These are phyloP conservation scores for Lathyrus tuberosus DNA, from an alignment of 306 rosid species.

Conservation along the genomic window DNA sequence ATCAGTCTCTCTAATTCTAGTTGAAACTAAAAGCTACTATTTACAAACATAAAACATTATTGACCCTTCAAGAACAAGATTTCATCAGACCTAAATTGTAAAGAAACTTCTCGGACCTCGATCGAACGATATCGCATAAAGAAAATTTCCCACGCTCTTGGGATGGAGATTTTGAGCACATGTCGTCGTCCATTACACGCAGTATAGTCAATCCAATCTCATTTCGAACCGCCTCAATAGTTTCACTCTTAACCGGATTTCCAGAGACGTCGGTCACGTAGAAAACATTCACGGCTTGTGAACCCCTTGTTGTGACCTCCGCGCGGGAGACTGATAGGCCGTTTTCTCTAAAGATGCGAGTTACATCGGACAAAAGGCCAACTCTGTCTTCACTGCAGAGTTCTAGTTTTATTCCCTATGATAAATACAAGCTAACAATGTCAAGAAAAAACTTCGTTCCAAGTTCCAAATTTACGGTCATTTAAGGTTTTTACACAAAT, in stretches of 20 bases:
- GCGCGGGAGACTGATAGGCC: constrained; percentile 91
- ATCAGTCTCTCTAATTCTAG: constrained; percentile 39
- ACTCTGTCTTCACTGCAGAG: constrained; percentile 82
- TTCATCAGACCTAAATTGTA: constrained; percentile 86
- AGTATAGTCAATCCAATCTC: constrained; percentile 81
- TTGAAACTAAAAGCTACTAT: constrained; percentile 41
- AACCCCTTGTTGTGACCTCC: constrained; percentile 83
- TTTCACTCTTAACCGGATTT: constrained; percentile 75
- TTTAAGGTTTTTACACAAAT: neutral
- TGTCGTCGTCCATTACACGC: constrained; percentile 65
- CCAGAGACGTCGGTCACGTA: constrained; percentile 89
- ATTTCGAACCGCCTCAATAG: constrained; percentile 81
- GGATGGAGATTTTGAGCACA: constrained; percentile 53
- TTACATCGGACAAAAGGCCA: constrained; percentile 91
- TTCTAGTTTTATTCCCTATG: constrained; percentile 89
- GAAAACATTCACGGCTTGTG: constrained; percentile 80
- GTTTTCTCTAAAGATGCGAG: constrained; percentile 94
- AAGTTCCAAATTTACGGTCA: neutral
- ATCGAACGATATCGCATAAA: constrained; percentile 67
- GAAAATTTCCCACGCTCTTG: constrained; percentile 68
- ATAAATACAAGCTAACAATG: constrained; percentile 30
- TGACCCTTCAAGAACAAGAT: constrained; percentile 62
- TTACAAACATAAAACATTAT: constrained; percentile 42
- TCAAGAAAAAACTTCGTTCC: constrained; percentile 7
- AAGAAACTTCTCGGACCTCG: constrained; percentile 87